Evolutionary conservation across 768 basidiomycete genomes (phyloP).

Genomic region (Hericium coralloides): DNA sequence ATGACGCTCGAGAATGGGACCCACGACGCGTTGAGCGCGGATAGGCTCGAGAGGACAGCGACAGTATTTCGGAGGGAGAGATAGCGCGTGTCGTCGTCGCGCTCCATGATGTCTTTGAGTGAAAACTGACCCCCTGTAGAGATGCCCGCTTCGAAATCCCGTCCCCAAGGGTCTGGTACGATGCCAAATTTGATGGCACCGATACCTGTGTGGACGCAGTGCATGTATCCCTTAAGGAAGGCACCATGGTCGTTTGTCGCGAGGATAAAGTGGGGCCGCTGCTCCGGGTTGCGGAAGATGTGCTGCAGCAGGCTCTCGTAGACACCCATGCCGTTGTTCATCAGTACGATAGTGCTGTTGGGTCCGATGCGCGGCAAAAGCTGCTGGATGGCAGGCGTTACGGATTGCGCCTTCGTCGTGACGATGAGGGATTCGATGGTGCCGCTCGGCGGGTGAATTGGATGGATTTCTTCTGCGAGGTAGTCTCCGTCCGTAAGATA

Average conservation of each 20-base stretch:
- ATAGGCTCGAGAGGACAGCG: conserved; percentile 47
- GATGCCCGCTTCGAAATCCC: conserved; percentile 54
- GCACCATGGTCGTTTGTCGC: conserved; percentile 79
- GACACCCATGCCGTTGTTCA: conserved; percentile 92
- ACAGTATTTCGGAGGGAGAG: conserved; percentile 60
- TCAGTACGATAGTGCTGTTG: conserved; percentile 77
- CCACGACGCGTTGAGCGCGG: conserved; percentile 54
- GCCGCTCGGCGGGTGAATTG: conserved; percentile 1
- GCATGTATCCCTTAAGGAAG: conserved; percentile 40
- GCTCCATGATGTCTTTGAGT: conserved; percentile 42
- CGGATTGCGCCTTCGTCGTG: conserved; percentile 69
- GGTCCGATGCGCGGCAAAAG: conserved; percentile 57
- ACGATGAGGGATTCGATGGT: conserved; percentile 74
- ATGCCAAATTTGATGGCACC: conserved; percentile 76
- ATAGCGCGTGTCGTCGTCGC: conserved; percentile 36
- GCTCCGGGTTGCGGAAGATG: conserved; percentile 63
- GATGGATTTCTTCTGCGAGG: background rate
- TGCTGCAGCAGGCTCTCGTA: conserved; percentile 65
- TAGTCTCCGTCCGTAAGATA: background rate
- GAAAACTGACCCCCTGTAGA: conserved; percentile 29
- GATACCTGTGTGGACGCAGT: conserved; percentile 61
- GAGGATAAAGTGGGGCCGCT: conserved; percentile 80
- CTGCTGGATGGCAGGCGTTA: conserved; percentile 43
- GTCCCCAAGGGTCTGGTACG: conserved; percentile 54
- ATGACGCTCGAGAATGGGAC: conserved; percentile 58